Base-by-base conservation (phyloP, 257 asterid genomes). In the Fraxinus excelsior region DNA sequence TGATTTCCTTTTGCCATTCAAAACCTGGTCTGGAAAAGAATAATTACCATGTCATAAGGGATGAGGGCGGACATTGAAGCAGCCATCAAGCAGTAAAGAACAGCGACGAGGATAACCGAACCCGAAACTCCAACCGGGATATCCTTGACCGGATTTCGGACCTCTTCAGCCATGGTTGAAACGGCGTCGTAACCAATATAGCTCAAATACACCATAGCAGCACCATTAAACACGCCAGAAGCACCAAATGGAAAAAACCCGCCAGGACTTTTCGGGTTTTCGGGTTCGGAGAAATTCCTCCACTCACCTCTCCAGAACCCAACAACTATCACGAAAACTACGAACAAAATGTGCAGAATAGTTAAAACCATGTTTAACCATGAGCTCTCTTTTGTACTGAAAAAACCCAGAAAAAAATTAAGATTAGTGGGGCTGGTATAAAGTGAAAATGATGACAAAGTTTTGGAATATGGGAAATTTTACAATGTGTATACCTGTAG, bases 151-250 rank as follows among this genome's bases (percentile, higher is more conserved):
- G 99, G 99, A 40, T 89, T 82, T 65, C 56, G 83, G 4, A 95
- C 98, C 73, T 95, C 99, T 72, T 95, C 99, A 0, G 97, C 99
- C 99, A 95, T 90, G 19, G 99, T 93, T 0, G 99, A 91, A 62
- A 95, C 99, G 74, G 98, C 99, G 76, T 95, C 99, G 79, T 95
- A 95, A 0, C 99, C 99, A 8, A 95, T 95, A 84, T 91, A 95
- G 83, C 99, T 95, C 70, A 95, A 74, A 80, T 93, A 95, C 75
- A 95, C 99, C 94, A 88, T 68, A 4, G 99, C 97, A 16, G 98
- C 98, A 0, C 97, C 99, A 40, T 87, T 88, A 74, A 95, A 88
- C 28, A 95, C 96, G 7, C 99, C 99, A 5, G 96, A 82, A 2
- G 78, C 91, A 8, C 99, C 99, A 68, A 73, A 89, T 0, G 99